Evolutionary conservation across 2,329 filamentous ascomycete genomes (phyloP).

Genomic region (Cercospora sojina): DNA sequence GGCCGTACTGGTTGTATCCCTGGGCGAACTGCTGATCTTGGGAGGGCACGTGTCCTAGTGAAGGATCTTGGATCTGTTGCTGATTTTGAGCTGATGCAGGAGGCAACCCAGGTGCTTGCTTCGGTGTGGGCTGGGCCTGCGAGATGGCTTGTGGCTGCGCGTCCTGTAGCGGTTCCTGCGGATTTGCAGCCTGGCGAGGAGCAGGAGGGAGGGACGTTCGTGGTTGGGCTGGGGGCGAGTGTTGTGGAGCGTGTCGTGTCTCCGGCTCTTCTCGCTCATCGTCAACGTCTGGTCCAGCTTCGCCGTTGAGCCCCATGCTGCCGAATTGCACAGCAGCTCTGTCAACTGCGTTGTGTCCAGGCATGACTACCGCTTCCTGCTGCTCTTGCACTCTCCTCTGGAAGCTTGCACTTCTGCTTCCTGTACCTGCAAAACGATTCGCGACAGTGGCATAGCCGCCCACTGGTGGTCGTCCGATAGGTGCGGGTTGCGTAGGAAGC

Average conservation of each 20-base stretch:
- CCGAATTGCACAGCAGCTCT: conserved; percentile 93
- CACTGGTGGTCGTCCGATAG: conserved; percentile 61
- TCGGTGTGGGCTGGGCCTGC: conserved; percentile 50
- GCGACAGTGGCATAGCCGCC: conserved; percentile 79
- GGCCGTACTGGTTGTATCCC: conserved; percentile 64
- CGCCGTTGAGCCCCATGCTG: conserved; percentile 85
- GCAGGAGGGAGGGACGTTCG: conserved; percentile 82
- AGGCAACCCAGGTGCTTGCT: conserved; percentile 62
- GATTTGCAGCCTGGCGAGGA: conserved; percentile 45
- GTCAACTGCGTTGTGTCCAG: conserved; percentile 91
- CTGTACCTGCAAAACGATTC: conserved; percentile 68
- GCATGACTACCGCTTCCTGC: conserved; percentile 97
- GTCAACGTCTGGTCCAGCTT: conserved; percentile 75
- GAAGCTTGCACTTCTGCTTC: conserved; percentile 71
- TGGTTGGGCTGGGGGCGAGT: conserved; percentile 83
- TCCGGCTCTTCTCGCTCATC: conserved; percentile 93
- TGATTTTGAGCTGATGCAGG: conserved; percentile 57
- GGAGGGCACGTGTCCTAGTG: conserved; percentile 54
- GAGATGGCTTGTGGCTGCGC: conserved; percentile 38
- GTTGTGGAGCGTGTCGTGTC: conserved; percentile 89
- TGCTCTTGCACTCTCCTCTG: conserved; percentile 88
- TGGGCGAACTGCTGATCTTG: conserved; percentile 50
- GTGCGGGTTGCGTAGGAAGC: conserved; percentile 56
- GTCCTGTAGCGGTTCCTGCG: conserved; percentile 44
- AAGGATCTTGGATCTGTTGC: conserved; percentile 41